Base-by-base conservation (phyloP, 495 filamentous ascomycete genomes). In the Penicillium cosmopolitanum region DNA sequence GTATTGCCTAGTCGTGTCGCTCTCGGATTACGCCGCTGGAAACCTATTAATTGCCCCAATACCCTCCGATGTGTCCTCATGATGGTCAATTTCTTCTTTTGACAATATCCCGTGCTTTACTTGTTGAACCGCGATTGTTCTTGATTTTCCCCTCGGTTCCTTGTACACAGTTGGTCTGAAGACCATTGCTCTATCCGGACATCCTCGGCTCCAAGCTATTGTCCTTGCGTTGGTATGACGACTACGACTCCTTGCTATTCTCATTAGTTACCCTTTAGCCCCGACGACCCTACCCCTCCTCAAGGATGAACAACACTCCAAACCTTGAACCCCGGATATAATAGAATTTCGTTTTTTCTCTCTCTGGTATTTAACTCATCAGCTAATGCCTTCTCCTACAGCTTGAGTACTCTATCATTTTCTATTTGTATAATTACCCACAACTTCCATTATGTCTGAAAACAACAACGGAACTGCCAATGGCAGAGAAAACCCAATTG, bases 401-500 rank as follows among this genome's bases (percentile, higher is more conserved):
- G 42, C 42, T 46, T 23, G 42, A 46, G 10, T 19, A 46, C 5
- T n/a, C 16, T 21, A n/a, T 19, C 21, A 8, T 11, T 35, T 56
- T 28, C 16, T 28, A 12, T 35, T 35, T 48, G 44, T 53, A 38
- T 54, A 35, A 38, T 48, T 38, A 31, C 13, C 7, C 19, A 56
- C 18, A 18, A 21, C 40, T 47, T 8, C 16, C 40, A 66, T 43
- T 50, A 77, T 77, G 73, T 44, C 59, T 11, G 71, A 70, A 23
- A 35, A 55, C 5, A 57, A 52, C 35, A 56, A 58, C 4, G 46
- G 46, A 12, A 48, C 59, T 18, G 40, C 63, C 51, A 71, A 72
- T 48, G 63, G 70, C 38, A 58, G 66, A 42, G 61, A 62, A 35
- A 66, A 63, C 16, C 70, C 77, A 2, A 79, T 89, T 51, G 72